Conservation (phyloP, 306 rosid genomes). For the Pterocarpus santalinus region DNA sequence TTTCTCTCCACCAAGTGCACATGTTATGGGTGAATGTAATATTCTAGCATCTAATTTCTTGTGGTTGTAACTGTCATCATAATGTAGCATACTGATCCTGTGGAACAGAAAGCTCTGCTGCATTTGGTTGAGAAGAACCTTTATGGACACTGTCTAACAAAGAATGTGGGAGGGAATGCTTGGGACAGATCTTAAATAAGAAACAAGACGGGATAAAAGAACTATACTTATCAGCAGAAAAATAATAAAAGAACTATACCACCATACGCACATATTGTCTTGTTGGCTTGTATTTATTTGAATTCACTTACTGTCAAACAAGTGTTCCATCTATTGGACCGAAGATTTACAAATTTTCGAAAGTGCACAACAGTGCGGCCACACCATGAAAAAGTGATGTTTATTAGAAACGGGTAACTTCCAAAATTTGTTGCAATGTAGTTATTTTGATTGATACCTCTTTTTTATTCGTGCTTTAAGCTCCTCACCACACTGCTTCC, state of each 20-base stretch:
- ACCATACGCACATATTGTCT: neutral
- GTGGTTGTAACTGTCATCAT: too few species aligned
- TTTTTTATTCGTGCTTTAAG: conserved; percentile 31
- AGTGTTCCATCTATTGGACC: neutral
- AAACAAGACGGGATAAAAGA: neutral
- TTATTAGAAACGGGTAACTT: neutral
- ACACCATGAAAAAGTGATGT: neutral
- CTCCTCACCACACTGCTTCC: neutral
- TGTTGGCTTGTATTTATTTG: neutral
- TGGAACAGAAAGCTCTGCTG: too few species aligned
- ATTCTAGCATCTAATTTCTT: too few species aligned
- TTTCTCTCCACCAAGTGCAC: neutral
- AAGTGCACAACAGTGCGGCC: neutral
- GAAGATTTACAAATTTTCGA: neutral
- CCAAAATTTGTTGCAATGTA: conserved; percentile 1
- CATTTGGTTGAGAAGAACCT: neutral
- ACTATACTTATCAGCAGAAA: neutral
- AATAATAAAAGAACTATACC: neutral
- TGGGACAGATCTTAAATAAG: neutral
- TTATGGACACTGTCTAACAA: neutral
- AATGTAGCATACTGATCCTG: too few species aligned
- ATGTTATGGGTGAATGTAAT: too few species aligned
- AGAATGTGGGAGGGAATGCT: neutral
- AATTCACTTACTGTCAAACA: conserved; percentile 13
- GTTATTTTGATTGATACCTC: neutral